These are phyloP conservation scores for Clonostachys chloroleuca DNA, from an alignment of 2,329 filamentous ascomycete species.

Conservation along the genomic window DNA sequence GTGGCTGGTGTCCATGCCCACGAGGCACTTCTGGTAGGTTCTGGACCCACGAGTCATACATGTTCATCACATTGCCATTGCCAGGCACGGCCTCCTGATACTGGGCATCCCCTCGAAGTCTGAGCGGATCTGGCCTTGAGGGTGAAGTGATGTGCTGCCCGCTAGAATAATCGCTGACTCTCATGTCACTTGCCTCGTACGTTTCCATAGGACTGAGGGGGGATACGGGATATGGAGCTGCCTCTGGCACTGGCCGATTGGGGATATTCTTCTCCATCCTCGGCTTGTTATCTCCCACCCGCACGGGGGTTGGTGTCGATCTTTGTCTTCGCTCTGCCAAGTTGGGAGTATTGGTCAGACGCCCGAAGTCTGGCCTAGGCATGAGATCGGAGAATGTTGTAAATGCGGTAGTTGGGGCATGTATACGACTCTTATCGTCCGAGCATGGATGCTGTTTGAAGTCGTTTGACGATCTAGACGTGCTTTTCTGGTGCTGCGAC, in stretches of 20 bases:
- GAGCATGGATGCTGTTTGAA: no score
- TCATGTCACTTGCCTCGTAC: slow-evolving; percentile 1
- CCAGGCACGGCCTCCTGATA: no score
- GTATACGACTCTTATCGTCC: no score
- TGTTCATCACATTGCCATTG: no score
- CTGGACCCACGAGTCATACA: no score
- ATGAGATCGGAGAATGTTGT: slow-evolving; percentile 14
- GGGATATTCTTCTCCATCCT: background rate
- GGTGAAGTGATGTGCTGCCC: no score
- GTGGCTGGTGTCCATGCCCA: no score
- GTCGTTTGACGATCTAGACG: no score
- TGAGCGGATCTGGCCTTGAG: no score
- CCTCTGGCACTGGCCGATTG: slow-evolving; percentile 1
- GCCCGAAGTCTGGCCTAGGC: slow-evolving; percentile 8
- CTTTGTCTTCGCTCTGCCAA: slow-evolving; percentile 22
- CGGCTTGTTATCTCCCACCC: slow-evolving; percentile 8
- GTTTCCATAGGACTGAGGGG: slow-evolving; percentile 14
- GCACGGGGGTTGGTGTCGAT: slow-evolving; percentile 15
- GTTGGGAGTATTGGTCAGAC: slow-evolving; percentile 2
- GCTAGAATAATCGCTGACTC: background rate
- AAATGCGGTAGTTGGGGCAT: background rate
- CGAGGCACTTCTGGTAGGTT: no score
- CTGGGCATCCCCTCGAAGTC: no score
- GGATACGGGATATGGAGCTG: slow-evolving; percentile 13
- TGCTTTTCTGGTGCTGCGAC: no score